Conservation (phyloP, 768 basidiomycete species). For the Boletus rubescentipes region DNA sequence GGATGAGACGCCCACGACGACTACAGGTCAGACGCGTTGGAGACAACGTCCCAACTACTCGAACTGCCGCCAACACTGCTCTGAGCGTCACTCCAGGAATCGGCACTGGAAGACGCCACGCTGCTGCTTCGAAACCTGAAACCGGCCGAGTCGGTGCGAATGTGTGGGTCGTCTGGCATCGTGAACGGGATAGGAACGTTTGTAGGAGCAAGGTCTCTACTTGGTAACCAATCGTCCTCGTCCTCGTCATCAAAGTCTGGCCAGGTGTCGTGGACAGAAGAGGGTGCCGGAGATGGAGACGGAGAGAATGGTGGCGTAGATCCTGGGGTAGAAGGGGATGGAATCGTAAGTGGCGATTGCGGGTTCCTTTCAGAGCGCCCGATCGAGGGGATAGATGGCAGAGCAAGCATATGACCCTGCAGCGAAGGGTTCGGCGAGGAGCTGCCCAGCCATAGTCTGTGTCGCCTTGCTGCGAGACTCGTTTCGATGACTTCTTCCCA, state of each 20-base stretch:
- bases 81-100: slow-evolving; percentile 31
- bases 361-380: slow-evolving; percentile 14
- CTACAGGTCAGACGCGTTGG: slow-evolving; percentile 7
- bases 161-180: neutral
- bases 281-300: slow-evolving; percentile 17
- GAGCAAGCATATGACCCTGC: slow-evolving; percentile 6
- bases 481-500: slow-evolving; percentile 21
- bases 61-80: slow-evolving; percentile 11
- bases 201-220: neutral
- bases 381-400: slow-evolving; percentile 32
- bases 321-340: slow-evolving; percentile 13
- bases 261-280: slow-evolving; percentile 6
- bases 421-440: slow-evolving; percentile 4
- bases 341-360: slow-evolving; percentile 30
- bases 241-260: slow-evolving; percentile 15
- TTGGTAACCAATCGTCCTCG: slow-evolving; percentile 9
- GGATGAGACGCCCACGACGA: too few species aligned
- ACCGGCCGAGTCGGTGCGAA: neutral
- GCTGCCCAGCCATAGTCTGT: neutral
- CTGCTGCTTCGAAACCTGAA: slow-evolving; percentile 13
- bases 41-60: slow-evolving; percentile 29
- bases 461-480: slow-evolving; percentile 3
- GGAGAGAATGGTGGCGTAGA: slow-evolving; percentile 15
- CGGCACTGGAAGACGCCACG: slow-evolving; percentile 12
- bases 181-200: neutral